Conservation (phyloP, 2,329 filamentous ascomycete genomes). For the Dactylellina haptotyla region DNA sequence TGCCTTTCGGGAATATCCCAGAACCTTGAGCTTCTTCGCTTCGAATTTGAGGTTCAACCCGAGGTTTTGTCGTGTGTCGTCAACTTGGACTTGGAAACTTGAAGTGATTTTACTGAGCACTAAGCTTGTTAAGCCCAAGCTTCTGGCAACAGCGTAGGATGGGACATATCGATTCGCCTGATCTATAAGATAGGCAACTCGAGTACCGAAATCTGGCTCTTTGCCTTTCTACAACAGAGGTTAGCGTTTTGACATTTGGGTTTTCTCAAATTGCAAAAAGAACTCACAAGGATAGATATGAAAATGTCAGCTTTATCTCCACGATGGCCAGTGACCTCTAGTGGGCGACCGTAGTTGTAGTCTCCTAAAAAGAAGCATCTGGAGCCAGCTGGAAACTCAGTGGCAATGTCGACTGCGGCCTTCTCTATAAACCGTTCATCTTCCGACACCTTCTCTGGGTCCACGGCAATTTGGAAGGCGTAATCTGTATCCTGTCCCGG, state of each 20-base stretch:
- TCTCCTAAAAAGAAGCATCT: constrained; percentile 94
- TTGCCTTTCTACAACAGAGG: constrained; percentile 66
- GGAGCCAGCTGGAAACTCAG: constrained; percentile 86
- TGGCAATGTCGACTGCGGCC: constrained; percentile 83
- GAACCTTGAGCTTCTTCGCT: constrained; percentile 90
- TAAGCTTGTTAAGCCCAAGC: constrained; percentile 82
- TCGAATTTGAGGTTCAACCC: constrained; percentile 98
- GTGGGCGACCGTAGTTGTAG: constrained; percentile 87
- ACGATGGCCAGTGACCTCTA: constrained; percentile 81
- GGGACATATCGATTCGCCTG: constrained; percentile 79
- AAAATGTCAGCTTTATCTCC: constrained; percentile 80
- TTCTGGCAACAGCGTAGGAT: constrained; percentile 86
- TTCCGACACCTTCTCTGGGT: constrained; percentile 81
- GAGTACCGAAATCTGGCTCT: constrained; percentile 82
- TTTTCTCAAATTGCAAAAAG: background rate
- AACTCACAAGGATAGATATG: constrained; percentile 66
- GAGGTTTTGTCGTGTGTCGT: constrained; percentile 84
- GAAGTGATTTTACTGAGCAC: constrained; percentile 96
- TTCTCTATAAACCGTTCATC: constrained; percentile 94
- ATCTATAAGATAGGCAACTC: constrained; percentile 77
- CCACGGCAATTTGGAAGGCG: constrained; percentile 89
- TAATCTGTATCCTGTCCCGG: constrained; percentile 87
- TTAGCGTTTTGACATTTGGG: constrained; percentile 16
- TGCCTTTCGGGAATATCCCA: constrained; percentile 91
- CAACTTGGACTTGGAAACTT: constrained; percentile 85